Evolutionary conservation across 768 basidiomycete species (phyloP).

Genomic region (Rhodosporidiobolus sp.): DNA sequence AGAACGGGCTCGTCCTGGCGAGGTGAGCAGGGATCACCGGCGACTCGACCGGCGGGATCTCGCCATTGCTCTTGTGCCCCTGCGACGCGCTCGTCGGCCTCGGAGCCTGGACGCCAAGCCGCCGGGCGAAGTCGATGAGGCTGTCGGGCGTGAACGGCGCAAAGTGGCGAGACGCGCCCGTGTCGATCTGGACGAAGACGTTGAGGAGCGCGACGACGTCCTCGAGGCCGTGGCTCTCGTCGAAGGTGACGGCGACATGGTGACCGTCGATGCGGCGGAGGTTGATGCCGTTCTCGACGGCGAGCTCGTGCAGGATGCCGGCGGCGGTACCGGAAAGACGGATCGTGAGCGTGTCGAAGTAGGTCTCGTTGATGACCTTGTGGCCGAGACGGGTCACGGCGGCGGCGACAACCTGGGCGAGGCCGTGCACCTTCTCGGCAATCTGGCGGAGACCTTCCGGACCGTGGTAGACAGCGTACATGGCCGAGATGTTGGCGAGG

Average conservation of each 20-base stretch:
- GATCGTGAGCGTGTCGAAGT: conserved; percentile 88
- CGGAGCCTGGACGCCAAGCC: conserved; percentile 54
- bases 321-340: conserved; percentile 57
- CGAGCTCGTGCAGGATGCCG: conserved; percentile 65
- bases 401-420: conserved; percentile 71
- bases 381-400: conserved; percentile 67
- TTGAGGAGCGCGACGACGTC: conserved; percentile 76
- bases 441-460: conserved; percentile 78
- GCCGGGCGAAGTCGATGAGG: conserved; percentile 45
- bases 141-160: conserved; percentile 42
- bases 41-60: conserved; percentile 35
- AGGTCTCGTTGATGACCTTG: conserved; percentile 62
- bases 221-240: conserved; percentile 76
- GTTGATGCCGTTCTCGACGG: conserved; percentile 70
- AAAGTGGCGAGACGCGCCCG: conserved; percentile 18
- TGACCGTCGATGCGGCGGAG: conserved; percentile 70
- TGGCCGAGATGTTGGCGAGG: conserved; percentile 98
- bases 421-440: conserved; percentile 82
- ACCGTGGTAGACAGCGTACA: conserved; percentile 93
- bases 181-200: conserved; percentile 66
- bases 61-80: conserved; percentile 55
- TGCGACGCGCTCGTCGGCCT: conserved; percentile 47
- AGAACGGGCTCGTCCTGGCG: conserved; percentile 58
- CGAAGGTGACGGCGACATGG: conserved; percentile 81
- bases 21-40: conserved; percentile 57